These are phyloP conservation scores for Neofusicoccum cordaticola DNA, from an alignment of 2,329 filamentous ascomycete genomes.

Conservation along the genomic window DNA sequence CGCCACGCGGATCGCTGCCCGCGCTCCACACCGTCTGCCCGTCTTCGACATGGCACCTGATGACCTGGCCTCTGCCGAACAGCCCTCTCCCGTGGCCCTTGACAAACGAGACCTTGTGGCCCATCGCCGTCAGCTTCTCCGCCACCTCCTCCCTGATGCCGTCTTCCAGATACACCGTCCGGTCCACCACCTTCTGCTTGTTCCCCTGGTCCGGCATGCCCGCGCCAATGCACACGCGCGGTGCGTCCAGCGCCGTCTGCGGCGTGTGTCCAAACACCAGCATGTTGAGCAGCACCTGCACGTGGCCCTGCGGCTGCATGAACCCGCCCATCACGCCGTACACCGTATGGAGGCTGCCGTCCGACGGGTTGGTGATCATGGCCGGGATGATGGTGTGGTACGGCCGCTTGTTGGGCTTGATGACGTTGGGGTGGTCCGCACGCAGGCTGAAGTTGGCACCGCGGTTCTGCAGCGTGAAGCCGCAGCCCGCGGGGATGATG, in stretches of 20 bases:
- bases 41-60: constrained; percentile 75
- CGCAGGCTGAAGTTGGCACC: constrained; percentile 78
- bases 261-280: constrained; percentile 76
- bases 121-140: constrained; percentile 64
- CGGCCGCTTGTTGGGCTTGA: constrained; percentile 79
- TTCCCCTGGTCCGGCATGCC: constrained; percentile 54
- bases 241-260: constrained; percentile 86
- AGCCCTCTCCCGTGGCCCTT: constrained; percentile 62
- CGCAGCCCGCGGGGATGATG: constrained; percentile 81
- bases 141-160: constrained; percentile 69
- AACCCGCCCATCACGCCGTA: constrained; percentile 98
- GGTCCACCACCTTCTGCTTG: constrained; percentile 56
- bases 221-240: constrained; percentile 82
- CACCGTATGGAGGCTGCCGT: constrained; percentile 74
- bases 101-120: constrained; percentile 70
- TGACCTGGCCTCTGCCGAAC: constrained; percentile 87
- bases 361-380: constrained; percentile 73
- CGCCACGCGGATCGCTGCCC: constrained; percentile 83
- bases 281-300: constrained; percentile 90
- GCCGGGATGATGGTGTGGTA: constrained; percentile 98
- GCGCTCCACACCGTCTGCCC: constrained; percentile 75
- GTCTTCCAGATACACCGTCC: constrained; percentile 75
- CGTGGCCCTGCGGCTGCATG: constrained; percentile 96
- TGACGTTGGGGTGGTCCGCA: constrained; percentile 67
- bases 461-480: constrained; percentile 92